Evolutionary conservation across 371 early-diverging fungal genomes (phyloP), one percentile per base, ranked within the genome.

Genomic region (Actinomucor elegans): DNA sequence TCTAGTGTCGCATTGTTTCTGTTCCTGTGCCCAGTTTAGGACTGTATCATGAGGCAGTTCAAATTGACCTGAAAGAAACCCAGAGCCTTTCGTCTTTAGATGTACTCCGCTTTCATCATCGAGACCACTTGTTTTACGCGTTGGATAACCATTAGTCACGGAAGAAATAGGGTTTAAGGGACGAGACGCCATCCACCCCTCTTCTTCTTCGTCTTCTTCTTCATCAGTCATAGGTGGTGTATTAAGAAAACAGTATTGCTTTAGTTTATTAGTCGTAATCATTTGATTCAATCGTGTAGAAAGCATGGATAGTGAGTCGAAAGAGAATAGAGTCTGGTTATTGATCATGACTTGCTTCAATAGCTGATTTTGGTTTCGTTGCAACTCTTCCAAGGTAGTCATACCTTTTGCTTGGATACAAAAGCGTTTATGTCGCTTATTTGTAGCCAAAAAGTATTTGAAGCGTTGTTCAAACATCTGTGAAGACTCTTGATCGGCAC

Each of bases 401-500:
- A 29, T 52, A 3, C 70, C 75, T 18, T 58, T 55, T 4, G 75
- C 66, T 28, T 70, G 47, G 18, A 74, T 66, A 18, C 53, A 38
- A 36, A 74, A 74, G 21, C 41, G 47, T 36, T 67, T 70, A 44
- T 65, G 58, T 35, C 64, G 34, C 29, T 74, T 67, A 53, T 66
- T 67, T 29, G 55, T 67, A 21, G 74, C 74, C 24, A 74, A 32
- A 48, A 74, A 74, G 32, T 74, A 74, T 48, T 66, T 74, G 54
- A 74, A 74, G 47, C 71, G 62, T 38, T 70, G 47, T 35, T 74
- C 66, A 61, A 74, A 74, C 52, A 57, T 52, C 54, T 53, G 49
- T 10, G 55, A 52, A 7, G 60, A 45, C 15, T 50, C 48, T 28
- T 33, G 48, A 57, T 70, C 71, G 43, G 58, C 48, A 58, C 63